These are phyloP conservation scores for Brassica carinata DNA, from an alignment of 345 rosid species.

Conservation along the genomic window DNA sequence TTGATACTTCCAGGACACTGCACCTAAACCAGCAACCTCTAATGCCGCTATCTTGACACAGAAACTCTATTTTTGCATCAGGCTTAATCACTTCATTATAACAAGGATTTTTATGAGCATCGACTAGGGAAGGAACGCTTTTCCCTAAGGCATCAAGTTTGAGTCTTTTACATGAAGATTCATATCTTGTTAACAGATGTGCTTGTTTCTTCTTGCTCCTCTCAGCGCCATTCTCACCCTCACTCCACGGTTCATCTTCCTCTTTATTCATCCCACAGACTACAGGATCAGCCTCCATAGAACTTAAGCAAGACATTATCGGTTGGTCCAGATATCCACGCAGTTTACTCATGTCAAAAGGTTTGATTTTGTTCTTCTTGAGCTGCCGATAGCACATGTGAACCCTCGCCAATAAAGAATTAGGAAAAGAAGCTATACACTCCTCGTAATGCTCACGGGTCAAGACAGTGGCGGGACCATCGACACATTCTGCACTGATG, in stretches of 20 bases:
- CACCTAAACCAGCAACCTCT: constrained; percentile 99
- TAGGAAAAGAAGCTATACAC: constrained; percentile 65
- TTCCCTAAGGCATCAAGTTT: constrained; percentile 54
- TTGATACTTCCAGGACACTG: constrained; percentile 64
- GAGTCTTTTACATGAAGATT: constrained; percentile 48
- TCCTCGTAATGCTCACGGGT: constrained; percentile 76
- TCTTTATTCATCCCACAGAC: constrained; percentile 52
- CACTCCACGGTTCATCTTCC: constrained; percentile 60
- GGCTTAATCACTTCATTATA: constrained; percentile 45
- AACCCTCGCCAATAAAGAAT: constrained; percentile 58
- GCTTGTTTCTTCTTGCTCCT: constrained; percentile 56
- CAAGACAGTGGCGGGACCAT: constrained; percentile 85
- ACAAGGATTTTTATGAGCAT: constrained; percentile 49
- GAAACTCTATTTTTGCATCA: constrained; percentile 73
- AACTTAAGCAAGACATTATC: constrained; percentile 64
- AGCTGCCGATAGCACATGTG: constrained; percentile 87
- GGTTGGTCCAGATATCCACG: constrained; percentile 88
- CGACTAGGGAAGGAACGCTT: constrained; percentile 56
- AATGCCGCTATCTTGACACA: constrained; percentile 97
- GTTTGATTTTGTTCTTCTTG: constrained; percentile 73
- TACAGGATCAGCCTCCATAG: constrained; percentile 48
- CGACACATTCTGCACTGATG: constrained; percentile 94
- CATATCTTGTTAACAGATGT: constrained; percentile 42
- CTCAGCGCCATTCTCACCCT: constrained; percentile 61
- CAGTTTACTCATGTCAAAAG: constrained; percentile 81